phyloP scores from a whole-genome alignment of 768 basidiomycete species.

The Psilocybe cubensis region DNA sequence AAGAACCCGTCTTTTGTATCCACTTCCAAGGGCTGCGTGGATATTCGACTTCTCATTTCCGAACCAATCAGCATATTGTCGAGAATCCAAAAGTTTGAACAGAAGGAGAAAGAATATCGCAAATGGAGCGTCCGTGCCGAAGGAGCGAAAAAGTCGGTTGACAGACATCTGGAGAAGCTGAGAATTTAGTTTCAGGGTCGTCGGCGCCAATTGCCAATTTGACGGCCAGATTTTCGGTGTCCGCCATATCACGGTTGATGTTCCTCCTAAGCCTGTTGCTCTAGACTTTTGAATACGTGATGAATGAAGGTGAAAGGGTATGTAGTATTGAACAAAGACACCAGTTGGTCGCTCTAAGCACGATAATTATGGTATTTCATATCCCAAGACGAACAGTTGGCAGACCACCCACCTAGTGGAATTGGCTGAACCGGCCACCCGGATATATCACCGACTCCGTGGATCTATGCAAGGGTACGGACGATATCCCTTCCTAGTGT shows the following conservation, averaged over 20 bases:
- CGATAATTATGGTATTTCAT: too few species aligned
- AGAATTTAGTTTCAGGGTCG: neutral
- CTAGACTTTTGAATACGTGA: too few species aligned
- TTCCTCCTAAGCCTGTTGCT: slow-evolving; percentile 21
- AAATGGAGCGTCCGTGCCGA: neutral
- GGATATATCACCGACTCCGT: neutral
- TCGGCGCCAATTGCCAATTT: neutral
- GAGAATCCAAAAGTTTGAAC: neutral
- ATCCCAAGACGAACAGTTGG: too few species aligned
- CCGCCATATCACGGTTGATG: slow-evolving; percentile 22
- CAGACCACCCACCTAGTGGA: too few species aligned
- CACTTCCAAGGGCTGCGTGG: neutral
- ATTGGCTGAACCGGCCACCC: neutral
- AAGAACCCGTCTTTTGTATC: neutral
- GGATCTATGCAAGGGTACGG: neutral
- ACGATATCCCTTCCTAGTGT: neutral
- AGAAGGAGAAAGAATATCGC: neutral
- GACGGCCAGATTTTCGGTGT: slow-evolving; percentile 36
- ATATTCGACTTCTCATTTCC: neutral
- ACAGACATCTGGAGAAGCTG: neutral
- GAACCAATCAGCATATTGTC: neutral
- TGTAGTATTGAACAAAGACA: too few species aligned
- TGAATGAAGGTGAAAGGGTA: too few species aligned
- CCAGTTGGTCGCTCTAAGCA: too few species aligned
- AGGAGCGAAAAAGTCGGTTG: neutral